Evolutionary conservation across 2,329 filamentous ascomycete species (phyloP).

Genomic region (Cercospora brassicicola): DNA sequence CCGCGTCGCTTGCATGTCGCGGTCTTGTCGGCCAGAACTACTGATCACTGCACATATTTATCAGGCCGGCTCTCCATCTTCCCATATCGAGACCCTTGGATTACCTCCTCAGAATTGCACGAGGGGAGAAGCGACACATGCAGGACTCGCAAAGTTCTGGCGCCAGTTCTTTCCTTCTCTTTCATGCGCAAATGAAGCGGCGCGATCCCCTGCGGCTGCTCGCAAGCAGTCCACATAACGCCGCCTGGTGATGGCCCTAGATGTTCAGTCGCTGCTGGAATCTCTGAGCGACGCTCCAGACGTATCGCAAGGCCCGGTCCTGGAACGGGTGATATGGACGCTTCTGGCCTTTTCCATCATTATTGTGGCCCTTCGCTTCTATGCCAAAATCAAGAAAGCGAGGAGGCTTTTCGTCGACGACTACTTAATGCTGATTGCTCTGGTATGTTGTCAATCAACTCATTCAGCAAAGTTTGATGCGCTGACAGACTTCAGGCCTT

Average conservation of each 20-base stretch:
- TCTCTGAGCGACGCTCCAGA: slow-evolving; percentile 11
- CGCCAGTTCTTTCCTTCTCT: background rate
- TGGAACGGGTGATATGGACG: slow-evolving; percentile 27
- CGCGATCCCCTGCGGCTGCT: background rate
- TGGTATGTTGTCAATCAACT: slow-evolving; percentile 14
- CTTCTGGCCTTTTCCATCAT: slow-evolving; percentile 32
- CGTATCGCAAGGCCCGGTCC: slow-evolving; percentile 17
- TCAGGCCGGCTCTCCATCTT: background rate
- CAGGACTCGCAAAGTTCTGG: background rate
- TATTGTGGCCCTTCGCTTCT: slow-evolving; percentile 27
- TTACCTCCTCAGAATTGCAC: background rate
- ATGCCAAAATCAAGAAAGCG: slow-evolving; percentile 29
- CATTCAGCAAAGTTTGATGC: background rate
- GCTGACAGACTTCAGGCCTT: slow-evolving; percentile 14
- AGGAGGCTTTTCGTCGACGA: slow-evolving; percentile 35
- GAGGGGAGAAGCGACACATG: background rate
- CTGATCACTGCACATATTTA: background rate
- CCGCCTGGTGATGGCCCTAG: background rate
- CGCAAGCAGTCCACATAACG: background rate
- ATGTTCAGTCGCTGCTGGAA: slow-evolving; percentile 5
- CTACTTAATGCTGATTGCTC: slow-evolving; percentile 28
- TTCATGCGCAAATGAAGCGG: slow-evolving; percentile 7
- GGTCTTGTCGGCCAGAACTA: background rate
- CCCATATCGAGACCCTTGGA: background rate
- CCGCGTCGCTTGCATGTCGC: background rate